Conservation (phyloP, 2,329 filamentous ascomycete genomes). For the Phaeosphaeria sp. region DNA sequence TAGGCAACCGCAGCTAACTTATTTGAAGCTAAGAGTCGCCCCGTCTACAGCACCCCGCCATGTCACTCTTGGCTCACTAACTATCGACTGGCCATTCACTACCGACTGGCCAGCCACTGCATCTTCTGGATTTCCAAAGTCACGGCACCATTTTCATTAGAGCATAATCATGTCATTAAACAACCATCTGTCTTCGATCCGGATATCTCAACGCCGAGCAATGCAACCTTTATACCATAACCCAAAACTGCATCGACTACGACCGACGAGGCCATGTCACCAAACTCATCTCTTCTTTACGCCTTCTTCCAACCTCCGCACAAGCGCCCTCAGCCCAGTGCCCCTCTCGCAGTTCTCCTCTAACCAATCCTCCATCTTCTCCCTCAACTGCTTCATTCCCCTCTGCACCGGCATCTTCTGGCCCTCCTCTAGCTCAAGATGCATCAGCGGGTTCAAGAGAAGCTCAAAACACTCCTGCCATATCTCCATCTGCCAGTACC, state of each 20-base stretch:
- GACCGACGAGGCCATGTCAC: not conserved
- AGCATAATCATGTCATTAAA: not conserved
- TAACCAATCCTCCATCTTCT: conserved; percentile 85
- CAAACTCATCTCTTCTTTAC: conserved; percentile 58
- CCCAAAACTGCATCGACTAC: not conserved
- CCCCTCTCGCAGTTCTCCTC: conserved; percentile 83
- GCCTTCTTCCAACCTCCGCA: conserved; percentile 70
- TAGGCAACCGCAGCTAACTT: conserved; percentile 28
- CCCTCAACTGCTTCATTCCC: conserved; percentile 71
- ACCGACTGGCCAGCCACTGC: no score
- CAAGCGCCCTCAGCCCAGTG: conserved; percentile 61
- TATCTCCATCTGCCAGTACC: conserved; percentile 96
- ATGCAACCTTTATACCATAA: conserved; percentile 10
- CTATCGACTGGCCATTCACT: not conserved
- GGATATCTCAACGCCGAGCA: conserved; percentile 19
- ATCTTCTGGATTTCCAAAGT: not conserved
- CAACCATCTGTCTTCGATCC: not conserved
- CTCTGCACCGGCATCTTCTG: conserved; percentile 74
- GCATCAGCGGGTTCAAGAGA: conserved; percentile 79
- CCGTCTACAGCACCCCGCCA: conserved; percentile 18
- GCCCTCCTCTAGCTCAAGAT: conserved; percentile 69
- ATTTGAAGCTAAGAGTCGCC: conserved; percentile 13
- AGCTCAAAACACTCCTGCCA: conserved; percentile 86
- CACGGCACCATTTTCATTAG: not conserved
- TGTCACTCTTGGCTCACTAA: not conserved